Evolutionary conservation across 2,329 filamentous ascomycete species (phyloP), one percentile per base, ranked within the genome.

Genomic region (Clonostachys sp.): DNA sequence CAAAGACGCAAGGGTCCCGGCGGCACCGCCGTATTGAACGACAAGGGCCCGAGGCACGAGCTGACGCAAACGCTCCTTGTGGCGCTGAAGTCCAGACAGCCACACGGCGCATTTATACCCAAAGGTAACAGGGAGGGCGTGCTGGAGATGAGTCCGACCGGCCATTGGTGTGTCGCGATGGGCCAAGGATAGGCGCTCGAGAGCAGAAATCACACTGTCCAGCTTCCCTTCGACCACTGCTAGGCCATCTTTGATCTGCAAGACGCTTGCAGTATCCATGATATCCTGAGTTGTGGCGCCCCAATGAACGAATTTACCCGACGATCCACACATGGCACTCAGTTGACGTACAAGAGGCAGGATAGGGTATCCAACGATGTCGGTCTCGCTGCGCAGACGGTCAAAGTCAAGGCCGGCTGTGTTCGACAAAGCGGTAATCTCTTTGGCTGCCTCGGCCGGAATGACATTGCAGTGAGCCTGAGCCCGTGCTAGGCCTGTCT

Each of bases 241-340:
- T 13, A 81, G 59, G 0, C 76, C 77, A 12, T 67, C 53, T 39
- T 75, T 73, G 57, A 80, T 77, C 52, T 81, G 78, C 9, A 81
- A 54, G 2, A 78, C 62, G 12, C 69, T 73, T 0, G 77, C 78
- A 0, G 72, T 62, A 51, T 81, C 78, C 77, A 80, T 80, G 49
- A 81, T 80, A 52, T 81, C 77, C 51, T 81, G 78, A 0, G 78
- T 81, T 0, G 78, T 81, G 2, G 77, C 76, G 9, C 78, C 78
- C 77, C 77, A 80, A 55, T 81, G 77, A 12, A 81, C 70, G 53
- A 77, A 80, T 1, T 52, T 55, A 5, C 53, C 56, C 46, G 52
- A 18, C 13, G 30, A 14, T n/a, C 6, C 10, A 38, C 14, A 35
- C 12, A 18, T 42, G 18, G 34, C 43, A 38, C 16, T 35, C n/a